These are phyloP conservation scores for Ophiostoma novo-ulmi DNA, from an alignment of 2,329 filamentous ascomycete species.

Conservation along the genomic window DNA sequence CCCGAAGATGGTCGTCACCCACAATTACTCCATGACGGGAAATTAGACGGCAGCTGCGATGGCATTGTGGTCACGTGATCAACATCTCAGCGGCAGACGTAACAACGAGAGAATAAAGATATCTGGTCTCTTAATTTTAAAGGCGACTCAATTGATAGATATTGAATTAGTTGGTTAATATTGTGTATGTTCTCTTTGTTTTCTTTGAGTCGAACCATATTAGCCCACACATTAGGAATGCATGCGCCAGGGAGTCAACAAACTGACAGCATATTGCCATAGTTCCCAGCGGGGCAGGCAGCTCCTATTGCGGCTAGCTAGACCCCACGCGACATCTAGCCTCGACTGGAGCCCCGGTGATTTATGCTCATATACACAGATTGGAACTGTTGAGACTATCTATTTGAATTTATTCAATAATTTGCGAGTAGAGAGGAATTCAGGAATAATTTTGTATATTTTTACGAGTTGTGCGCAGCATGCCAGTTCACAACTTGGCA, in stretches of 20 bases:
- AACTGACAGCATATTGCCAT: not conserved
- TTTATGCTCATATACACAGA: not conserved
- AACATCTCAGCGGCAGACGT: no score
- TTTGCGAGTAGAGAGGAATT: no score
- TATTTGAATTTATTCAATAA: no score
- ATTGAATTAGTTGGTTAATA: not conserved
- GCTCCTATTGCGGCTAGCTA: not conserved
- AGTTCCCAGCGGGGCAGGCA: not conserved
- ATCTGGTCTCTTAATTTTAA: not conserved
- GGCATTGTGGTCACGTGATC: not conserved
- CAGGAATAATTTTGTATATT: no score
- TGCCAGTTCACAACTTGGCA: no score
- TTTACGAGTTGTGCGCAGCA: no score
- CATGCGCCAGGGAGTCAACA: not conserved
- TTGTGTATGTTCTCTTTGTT: not conserved
- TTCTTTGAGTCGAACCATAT: not conserved
- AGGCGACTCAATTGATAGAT: not conserved
- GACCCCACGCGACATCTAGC: not conserved
- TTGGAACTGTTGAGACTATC: no score
- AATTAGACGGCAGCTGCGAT: slow-evolving; percentile 19
- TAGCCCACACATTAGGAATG: not conserved
- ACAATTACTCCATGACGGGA: slow-evolving; percentile 21
- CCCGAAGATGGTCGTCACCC: not conserved
- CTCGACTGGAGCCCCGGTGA: not conserved
- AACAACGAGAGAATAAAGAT: not conserved